A percentile compares a stretch with the other conserved stretches of the same genome.
phyloP scores from a whole-genome alignment of 768 basidiomycete species.

The Agaricus subrufescens region DNA sequence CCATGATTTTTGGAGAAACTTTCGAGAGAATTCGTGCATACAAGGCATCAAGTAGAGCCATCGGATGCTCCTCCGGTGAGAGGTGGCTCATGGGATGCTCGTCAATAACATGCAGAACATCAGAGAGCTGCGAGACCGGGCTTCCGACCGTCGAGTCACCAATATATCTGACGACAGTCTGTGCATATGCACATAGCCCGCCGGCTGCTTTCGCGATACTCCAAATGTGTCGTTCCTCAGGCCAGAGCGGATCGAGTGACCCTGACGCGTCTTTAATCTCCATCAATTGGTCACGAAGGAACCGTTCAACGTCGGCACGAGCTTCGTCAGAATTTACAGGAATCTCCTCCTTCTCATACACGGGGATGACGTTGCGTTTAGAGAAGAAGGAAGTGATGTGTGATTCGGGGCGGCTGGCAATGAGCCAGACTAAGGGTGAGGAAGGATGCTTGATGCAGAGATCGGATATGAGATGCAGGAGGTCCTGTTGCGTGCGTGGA shows the following conservation, averaged over 20 bases:
- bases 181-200: neutral
- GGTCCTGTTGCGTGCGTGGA: neutral
- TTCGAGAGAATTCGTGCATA: constrained; percentile 1
- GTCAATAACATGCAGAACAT: constrained; percentile 1
- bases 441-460: neutral
- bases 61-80: neutral
- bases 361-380: neutral
- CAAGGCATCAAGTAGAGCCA: constrained; percentile 6
- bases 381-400: neutral
- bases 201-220: neutral
- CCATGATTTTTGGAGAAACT: neutral
- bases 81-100: neutral
- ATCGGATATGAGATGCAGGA: neutral
- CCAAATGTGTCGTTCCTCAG: neutral
- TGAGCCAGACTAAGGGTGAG: neutral
- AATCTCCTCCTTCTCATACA: neutral
- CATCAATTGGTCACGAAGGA: neutral
- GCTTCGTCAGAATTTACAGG: neutral
- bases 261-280: neutral
- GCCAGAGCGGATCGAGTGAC: neutral
- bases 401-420: neutral
- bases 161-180: neutral
- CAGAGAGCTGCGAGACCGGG: neutral
- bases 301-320: neutral
- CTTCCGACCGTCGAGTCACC: neutral